Evolutionary conservation across 805 yeast species (phyloP).

Genomic region (Candida arabinofermentans): DNA sequence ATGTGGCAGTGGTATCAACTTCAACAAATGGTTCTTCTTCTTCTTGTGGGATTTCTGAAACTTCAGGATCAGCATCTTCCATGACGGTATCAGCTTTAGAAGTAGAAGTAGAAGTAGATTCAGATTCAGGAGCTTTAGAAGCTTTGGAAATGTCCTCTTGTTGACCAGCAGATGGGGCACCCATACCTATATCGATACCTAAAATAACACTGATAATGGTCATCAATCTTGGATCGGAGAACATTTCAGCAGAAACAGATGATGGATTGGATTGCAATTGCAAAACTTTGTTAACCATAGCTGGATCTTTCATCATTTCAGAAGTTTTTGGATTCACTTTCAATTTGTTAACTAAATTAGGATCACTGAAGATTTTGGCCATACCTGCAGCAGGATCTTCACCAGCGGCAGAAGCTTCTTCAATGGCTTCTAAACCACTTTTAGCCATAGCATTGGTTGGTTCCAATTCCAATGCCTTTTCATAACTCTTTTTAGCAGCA

Average conservation of each 20-base stretch:
- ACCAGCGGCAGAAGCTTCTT: conserved; percentile 40
- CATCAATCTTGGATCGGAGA: conserved; percentile 83
- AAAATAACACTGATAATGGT: conserved; percentile 79
- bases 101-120: conserved; percentile 7
- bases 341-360: conserved; percentile 70
- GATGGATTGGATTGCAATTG: conserved; percentile 68
- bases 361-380: conserved; percentile 75
- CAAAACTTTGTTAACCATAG: conserved; percentile 64
- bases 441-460: conserved; percentile 80
- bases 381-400: conserved; percentile 65
- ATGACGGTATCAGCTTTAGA: conserved; percentile 29
- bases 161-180: conserved; percentile 17
- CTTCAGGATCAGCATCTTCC: conserved; percentile 31
- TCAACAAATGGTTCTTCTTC: conserved; percentile 27
- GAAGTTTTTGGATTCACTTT: conserved; percentile 82
- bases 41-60: conserved; percentile 27
- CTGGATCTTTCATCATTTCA: conserved; percentile 83
- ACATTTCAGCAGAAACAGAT: conserved; percentile 63
- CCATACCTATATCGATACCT: conserved; percentile 67
- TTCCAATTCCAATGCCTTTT: conserved; percentile 79
- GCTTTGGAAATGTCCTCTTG: conserved; percentile 23
- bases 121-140: conserved; percentile 27
- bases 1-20: conserved; percentile 27
- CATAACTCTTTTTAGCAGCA: conserved; percentile 66
- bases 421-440: conserved; percentile 71